Evolutionary conservation across 1,139 yeast species (phyloP), one percentile per base, ranked within the genome.

Genomic region (Saccharomyces hybrid): DNA sequence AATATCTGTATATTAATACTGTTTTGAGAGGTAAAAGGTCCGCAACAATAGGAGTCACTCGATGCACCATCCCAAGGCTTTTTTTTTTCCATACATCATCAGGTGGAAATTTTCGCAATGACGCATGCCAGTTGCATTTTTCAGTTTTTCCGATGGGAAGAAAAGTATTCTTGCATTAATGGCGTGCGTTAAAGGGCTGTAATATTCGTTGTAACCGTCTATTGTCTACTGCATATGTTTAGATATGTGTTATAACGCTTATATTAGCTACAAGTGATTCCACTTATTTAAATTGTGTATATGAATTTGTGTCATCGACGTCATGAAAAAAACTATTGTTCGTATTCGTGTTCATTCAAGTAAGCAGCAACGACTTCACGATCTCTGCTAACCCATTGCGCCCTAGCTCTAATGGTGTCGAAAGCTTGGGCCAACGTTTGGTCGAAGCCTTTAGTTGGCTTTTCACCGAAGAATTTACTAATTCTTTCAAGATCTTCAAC

Each of bases 391-490:
- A 84, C 77, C 93, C 91, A 86, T 56, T 77, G 73, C 56, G 82
- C 77, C 69, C 83, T 81, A 53, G 89, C 73, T 49, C 79, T 75
- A 58, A 88, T 77, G 51, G 80, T 74, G 71, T 88, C 96, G 64
- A 84, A 75, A 16, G 87, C 74, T 73, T 84, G 90, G 14, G 85
- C 86, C 66, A 88, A 77, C 57, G 83, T 78, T 75, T 85, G 84
- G 71, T 86, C 86, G 65, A 77, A 86, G 52, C 91, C 95, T 68
- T 82, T 83, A 59, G 87, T 82, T 64, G 85, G 79, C 72, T 79
- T 84, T 53, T 60, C 69, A 56, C 65, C 73, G 67, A 86, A 88
- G 75, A 87, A 88, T 52, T 70, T 69, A 61, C 77, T 76, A 57
- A 88, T 80, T 51, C 78, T 80, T 12, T 77, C 74, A 62, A 81